Percentiles rank a stretch among this genome's conserved stretches.
phyloP scores from a whole-genome alignment of 345 rosid species.

The Moricandia moricandioides region DNA sequence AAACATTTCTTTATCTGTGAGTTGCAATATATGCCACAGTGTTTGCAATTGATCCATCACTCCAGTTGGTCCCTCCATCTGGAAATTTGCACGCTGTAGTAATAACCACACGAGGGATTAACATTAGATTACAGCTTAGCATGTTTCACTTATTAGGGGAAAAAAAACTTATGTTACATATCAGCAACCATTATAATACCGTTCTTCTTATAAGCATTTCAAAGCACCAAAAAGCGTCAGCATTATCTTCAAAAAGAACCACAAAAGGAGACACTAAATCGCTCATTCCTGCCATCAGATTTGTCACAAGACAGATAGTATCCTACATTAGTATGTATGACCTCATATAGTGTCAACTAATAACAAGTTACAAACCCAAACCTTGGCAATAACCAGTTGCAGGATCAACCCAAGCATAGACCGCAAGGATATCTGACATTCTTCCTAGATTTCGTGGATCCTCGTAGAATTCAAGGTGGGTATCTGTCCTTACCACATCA shows the following conservation, averaged over 20 bases:
- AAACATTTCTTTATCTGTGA: slow-evolving; percentile 77
- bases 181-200: slow-evolving; percentile 40
- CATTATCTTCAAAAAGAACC: slow-evolving; percentile 87
- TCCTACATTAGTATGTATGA: neutral
- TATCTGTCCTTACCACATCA: slow-evolving; percentile 93
- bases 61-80: slow-evolving; percentile 89
- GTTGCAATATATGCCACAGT: slow-evolving; percentile 79
- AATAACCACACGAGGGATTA: slow-evolving; percentile 1
- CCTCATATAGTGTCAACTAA: neutral
- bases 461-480: slow-evolving; percentile 88
- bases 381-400: slow-evolving; percentile 98
- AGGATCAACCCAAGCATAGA: slow-evolving; percentile 97
- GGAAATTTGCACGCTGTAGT: slow-evolving; percentile 80
- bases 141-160: no score
- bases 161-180: slow-evolving; percentile 3
- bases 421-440: slow-evolving; percentile 95
- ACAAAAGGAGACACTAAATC: slow-evolving; percentile 92
- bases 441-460: slow-evolving; percentile 79
- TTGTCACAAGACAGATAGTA: slow-evolving; percentile 11
- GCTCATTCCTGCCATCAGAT: slow-evolving; percentile 74
- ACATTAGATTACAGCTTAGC: neutral
- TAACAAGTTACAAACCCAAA: slow-evolving; percentile 21
- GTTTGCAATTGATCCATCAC: slow-evolving; percentile 86
- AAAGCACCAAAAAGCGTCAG: slow-evolving; percentile 98
- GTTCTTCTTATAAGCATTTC: slow-evolving; percentile 95